A percentile compares a stretch with the other conserved stretches of the same genome.
phyloP scores from a whole-genome alignment of 441 rosid species.

The Francoa sonchifolia region DNA sequence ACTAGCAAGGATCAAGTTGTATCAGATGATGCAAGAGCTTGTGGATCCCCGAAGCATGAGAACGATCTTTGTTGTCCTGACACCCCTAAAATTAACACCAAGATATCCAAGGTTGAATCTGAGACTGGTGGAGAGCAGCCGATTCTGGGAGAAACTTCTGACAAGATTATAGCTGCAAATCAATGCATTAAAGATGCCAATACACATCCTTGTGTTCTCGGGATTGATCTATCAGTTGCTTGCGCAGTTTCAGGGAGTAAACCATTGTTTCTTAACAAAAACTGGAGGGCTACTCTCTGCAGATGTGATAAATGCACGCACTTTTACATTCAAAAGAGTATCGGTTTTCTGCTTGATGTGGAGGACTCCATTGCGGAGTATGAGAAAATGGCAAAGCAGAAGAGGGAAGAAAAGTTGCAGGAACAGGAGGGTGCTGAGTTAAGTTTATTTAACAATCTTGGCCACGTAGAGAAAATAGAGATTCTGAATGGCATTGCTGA shows the following conservation, averaged over 20 bases:
- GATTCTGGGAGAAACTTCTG: slow-evolving; percentile 36
- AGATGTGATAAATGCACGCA: slow-evolving; percentile 57
- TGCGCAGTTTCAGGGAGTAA: slow-evolving; percentile 25
- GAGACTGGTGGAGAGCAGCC: slow-evolving; percentile 14
- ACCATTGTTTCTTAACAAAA: slow-evolving; percentile 66
- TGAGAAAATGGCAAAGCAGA: slow-evolving; percentile 75
- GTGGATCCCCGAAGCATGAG: slow-evolving; percentile 31
- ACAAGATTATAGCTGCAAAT: slow-evolving; percentile 18
- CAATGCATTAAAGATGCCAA: slow-evolving; percentile 10
- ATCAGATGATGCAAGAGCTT: slow-evolving; percentile 23
- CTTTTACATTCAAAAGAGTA: slow-evolving; percentile 43
- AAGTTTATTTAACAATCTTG: slow-evolving; percentile 52
- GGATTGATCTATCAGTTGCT: slow-evolving; percentile 14
- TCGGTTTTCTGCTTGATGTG: slow-evolving; percentile 55
- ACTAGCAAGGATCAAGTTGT: slow-evolving; percentile 37
- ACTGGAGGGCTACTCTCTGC: slow-evolving; percentile 76
- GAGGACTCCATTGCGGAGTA: slow-evolving; percentile 86
- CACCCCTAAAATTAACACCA: slow-evolving; percentile 11
- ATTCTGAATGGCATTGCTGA: slow-evolving; percentile 73
- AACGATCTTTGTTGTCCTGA: slow-evolving; percentile 15
- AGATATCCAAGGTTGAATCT: slow-evolving; percentile 11
- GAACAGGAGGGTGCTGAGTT: slow-evolving; percentile 62
- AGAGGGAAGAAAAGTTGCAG: slow-evolving; percentile 80
- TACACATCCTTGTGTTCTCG: slow-evolving; percentile 33
- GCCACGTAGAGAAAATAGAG: slow-evolving; percentile 88